Conservation (phyloP, 768 basidiomycete genomes). For the Daedalea quercina region DNA sequence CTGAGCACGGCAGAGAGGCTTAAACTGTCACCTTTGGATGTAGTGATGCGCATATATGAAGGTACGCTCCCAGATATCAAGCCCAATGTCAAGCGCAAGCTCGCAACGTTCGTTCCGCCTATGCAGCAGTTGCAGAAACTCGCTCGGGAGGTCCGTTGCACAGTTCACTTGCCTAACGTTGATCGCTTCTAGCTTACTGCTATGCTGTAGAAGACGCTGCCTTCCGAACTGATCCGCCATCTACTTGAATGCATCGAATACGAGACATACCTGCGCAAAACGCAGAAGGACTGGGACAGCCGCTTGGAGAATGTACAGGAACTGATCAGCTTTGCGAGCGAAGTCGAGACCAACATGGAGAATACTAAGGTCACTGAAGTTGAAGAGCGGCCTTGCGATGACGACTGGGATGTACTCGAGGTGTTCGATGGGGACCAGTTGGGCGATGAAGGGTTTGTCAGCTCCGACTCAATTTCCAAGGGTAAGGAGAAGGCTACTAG, state of each 20-base stretch:
- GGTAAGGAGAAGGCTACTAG: background rate
- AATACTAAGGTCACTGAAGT: slow-evolving; percentile 9
- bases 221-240: slow-evolving; percentile 55
- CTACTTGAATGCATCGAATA: slow-evolving; percentile 57
- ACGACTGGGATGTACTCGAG: slow-evolving; percentile 6
- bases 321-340: slow-evolving; percentile 70
- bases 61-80: slow-evolving; percentile 58
- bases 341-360: slow-evolving; percentile 29
- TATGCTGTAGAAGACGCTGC: slow-evolving; percentile 43
- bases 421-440: slow-evolving; percentile 7
- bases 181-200: background rate
- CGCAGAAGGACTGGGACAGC: slow-evolving; percentile 66
- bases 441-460: slow-evolving; percentile 4
- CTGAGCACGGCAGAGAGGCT: slow-evolving; percentile 42
- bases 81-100: slow-evolving; percentile 56
- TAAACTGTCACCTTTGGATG: slow-evolving; percentile 46
- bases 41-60: slow-evolving; percentile 60
- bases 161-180: background rate
- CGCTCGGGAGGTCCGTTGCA: slow-evolving; percentile 42
- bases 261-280: slow-evolving; percentile 59
- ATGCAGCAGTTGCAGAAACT: slow-evolving; percentile 46
- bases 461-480: background rate
- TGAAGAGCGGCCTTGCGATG: slow-evolving; percentile 7
- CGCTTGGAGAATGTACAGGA: slow-evolving; percentile 87
- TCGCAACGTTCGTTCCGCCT: slow-evolving; percentile 50